Evolutionary conservation across 108 stramenopile genomes (phyloP).

Genomic region (Cylindrotheca closterium): DNA sequence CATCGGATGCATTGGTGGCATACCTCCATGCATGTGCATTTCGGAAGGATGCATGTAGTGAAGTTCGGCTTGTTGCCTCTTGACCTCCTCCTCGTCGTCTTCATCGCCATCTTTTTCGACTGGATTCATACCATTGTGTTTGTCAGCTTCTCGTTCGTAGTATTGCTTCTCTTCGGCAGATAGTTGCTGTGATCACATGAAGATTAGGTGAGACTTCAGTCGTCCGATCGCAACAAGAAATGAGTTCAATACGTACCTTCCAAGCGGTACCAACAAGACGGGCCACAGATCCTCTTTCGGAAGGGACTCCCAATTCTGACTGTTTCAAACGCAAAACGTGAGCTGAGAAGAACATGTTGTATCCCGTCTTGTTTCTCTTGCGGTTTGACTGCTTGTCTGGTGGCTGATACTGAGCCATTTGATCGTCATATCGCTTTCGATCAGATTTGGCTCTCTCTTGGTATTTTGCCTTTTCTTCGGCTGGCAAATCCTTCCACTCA

Average conservation of each 20-base stretch:
- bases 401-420: conserved; percentile 78
- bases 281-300: conserved; percentile 77
- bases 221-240: too few relatives aligned
- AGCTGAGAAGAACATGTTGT: conserved; percentile 84
- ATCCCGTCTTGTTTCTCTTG: conserved; percentile 78
- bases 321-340: conserved; percentile 68
- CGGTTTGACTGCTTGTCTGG: conserved; percentile 68
- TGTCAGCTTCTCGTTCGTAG: conserved; percentile 79
- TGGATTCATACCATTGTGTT: conserved; percentile 64
- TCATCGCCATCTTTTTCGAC: conserved; percentile 50
- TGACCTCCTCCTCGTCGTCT: conserved; percentile 44
- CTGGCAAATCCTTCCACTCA: conserved; percentile 64
- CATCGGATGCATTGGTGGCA: conserved; percentile 31
- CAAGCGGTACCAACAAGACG: conserved; percentile 75
- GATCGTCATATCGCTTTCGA: conserved; percentile 71
- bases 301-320: conserved; percentile 59
- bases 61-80: conserved; percentile 19
- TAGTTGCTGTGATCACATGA: conserved; percentile 30
- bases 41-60: conserved; percentile 30
- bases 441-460: conserved; percentile 71
- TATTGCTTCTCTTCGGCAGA: conserved; percentile 70
- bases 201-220: too few relatives aligned
- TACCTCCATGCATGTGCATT: conserved; percentile 44
- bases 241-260: conserved; percentile 69
- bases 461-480: conserved; percentile 72